Conservation (phyloP, 441 rosid genomes). For the Breynia disticha region DNA sequence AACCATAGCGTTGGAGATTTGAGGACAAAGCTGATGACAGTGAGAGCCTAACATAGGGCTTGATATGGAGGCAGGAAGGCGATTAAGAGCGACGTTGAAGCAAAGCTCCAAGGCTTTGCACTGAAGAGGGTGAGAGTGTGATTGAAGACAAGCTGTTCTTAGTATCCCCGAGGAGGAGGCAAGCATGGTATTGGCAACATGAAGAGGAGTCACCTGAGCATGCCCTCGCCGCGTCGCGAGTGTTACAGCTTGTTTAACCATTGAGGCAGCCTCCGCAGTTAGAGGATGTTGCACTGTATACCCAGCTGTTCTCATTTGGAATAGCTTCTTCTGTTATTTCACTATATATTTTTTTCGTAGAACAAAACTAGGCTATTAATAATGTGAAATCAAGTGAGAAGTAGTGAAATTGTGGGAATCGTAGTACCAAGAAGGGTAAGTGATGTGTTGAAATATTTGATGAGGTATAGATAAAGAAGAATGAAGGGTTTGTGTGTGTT, state of each 20-base stretch:
- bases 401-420: not conserved
- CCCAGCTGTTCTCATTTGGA: constrained; percentile 52
- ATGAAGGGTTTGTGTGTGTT: not conserved
- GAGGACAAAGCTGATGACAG: constrained; percentile 31
- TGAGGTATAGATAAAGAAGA: not conserved
- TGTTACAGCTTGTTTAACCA: constrained; percentile 51
- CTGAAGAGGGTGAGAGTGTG: constrained; percentile 68
- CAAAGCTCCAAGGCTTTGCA: constrained; percentile 70
- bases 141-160: constrained; percentile 53
- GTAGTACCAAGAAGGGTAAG: too few species aligned
- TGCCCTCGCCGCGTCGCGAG: constrained; percentile 62
- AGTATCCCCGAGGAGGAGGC: constrained; percentile 42
- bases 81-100: constrained; percentile 66
- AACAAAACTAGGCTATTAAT: not conserved
- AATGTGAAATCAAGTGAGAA: not conserved
- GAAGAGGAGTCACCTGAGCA: constrained; percentile 75
- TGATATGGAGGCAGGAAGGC: constrained; percentile 57
- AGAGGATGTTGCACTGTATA: constrained; percentile 55
- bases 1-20: constrained; percentile 63
- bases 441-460: not conserved
- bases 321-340: not conserved
- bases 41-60: constrained; percentile 34
- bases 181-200: constrained; percentile 65
- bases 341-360: not conserved
- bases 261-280: constrained; percentile 43